Conservation (phyloP, 805 yeast species). For the Metschnikowia cerradonensis region DNA sequence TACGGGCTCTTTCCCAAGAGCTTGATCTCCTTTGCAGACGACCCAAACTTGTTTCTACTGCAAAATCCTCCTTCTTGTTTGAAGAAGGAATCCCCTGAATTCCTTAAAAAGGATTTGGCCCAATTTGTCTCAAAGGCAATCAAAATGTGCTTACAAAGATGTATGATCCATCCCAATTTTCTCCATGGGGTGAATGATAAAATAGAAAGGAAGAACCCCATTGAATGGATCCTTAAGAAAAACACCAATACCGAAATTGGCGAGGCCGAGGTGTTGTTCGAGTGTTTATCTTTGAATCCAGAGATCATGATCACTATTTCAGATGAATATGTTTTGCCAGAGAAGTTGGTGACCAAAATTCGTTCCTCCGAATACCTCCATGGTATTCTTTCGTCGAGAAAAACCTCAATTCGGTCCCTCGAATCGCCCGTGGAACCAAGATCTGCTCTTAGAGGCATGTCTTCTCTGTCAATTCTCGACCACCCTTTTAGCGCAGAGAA, state of each 20-base stretch:
- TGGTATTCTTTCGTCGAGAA: background rate
- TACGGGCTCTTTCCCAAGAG: constrained; percentile 59
- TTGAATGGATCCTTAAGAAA: constrained; percentile 18
- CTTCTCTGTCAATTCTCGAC: constrained; percentile 1
- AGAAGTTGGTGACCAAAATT: constrained; percentile 4
- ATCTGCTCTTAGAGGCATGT: background rate
- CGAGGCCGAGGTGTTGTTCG: constrained; percentile 19
- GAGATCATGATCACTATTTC: constrained; percentile 15
- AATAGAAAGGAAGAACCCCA: constrained; percentile 20
- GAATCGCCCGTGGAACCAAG: background rate
- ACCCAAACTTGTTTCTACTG: constrained; percentile 36
- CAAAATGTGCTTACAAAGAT: constrained; percentile 17
- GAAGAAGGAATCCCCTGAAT: constrained; percentile 17
- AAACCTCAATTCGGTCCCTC: background rate
- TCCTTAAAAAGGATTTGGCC: constrained; percentile 36
- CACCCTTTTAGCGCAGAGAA: background rate
- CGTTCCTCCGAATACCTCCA: constrained; percentile 3
- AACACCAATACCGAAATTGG: constrained; percentile 11
- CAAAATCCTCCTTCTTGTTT: constrained; percentile 17
- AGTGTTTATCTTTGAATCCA: constrained; percentile 20
- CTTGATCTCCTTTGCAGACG: constrained; percentile 38
- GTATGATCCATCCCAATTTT: constrained; percentile 49
- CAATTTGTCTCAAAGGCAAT: constrained; percentile 17
- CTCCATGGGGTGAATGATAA: constrained; percentile 22
- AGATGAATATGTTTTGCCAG: constrained; percentile 10